Percentiles rank a stretch among this genome's conserved stretches.
These are phyloP conservation scores for Hevea brasiliensis DNA, from an alignment of 345 rosid genomes.

Conservation along the genomic window DNA sequence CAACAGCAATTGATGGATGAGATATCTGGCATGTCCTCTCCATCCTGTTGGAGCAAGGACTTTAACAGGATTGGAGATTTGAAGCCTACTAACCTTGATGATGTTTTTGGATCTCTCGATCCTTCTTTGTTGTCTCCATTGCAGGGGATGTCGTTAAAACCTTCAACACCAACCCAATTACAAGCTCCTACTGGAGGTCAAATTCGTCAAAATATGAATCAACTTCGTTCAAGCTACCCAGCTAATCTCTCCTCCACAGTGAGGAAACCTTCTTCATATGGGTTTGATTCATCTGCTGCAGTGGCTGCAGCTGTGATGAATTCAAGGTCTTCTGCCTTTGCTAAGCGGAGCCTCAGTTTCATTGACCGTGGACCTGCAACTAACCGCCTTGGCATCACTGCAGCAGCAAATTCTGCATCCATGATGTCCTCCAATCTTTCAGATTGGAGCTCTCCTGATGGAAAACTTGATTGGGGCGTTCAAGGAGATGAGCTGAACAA, in stretches of 20 bases:
- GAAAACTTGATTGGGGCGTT: constrained; percentile 87
- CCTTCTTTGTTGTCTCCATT: constrained; percentile 56
- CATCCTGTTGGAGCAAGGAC: constrained; percentile 50
- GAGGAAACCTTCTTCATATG: constrained; percentile 53
- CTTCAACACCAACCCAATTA: constrained; percentile 46
- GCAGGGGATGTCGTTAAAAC: constrained; percentile 45
- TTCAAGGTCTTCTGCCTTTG: constrained; percentile 81
- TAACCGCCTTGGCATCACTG: constrained; percentile 42
- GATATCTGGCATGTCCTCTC: constrained; percentile 63
- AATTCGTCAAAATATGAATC: constrained; percentile 66
- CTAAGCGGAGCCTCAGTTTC: constrained; percentile 87
- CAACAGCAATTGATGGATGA: constrained; percentile 55
- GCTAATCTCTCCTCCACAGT: constrained; percentile 48
- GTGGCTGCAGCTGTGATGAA: constrained; percentile 91
- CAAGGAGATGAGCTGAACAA: constrained; percentile 84
- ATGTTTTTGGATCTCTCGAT: constrained; percentile 59
- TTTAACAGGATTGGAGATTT: constrained; percentile 50
- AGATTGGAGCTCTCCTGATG: constrained; percentile 76
- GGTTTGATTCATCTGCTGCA: constrained; percentile 79
- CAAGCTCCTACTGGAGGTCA: constrained; percentile 68
- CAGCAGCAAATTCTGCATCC: constrained; percentile 41
- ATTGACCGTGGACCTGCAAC: constrained; percentile 57
- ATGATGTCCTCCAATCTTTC: constrained; percentile 59
- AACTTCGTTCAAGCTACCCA: constrained; percentile 63
- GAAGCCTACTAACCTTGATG: constrained; percentile 59